Evolutionary conservation across 75 land plant species (phyloP), one percentile per base, ranked within the genome.

Genomic region (Adiantum capillusveneris): DNA sequence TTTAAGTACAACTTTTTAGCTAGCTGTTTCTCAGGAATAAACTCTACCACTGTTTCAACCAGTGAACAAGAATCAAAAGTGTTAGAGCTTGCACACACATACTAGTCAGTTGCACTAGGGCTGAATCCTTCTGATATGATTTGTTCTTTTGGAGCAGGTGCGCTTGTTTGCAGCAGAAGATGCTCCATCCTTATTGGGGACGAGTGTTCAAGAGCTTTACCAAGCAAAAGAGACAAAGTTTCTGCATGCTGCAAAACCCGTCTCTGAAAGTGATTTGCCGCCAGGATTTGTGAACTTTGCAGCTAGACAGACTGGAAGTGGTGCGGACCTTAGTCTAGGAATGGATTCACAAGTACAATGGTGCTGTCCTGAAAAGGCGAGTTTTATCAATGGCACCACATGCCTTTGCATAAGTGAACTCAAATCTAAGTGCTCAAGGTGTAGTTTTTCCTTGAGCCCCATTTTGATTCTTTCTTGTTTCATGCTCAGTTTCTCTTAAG

Each of bases 151-250:
- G n/a, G 37, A 34, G 37, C 73, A 88, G 93, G 83, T 79, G 19
- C 77, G 85, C 41, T 64, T 91, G 6, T 91, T 87, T 67, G 62
- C 77, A 39, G 81, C 88, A 34, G 97, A 91, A 44, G 97, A 91
- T 31, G 82, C 84, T 59, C 88, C 97, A 34, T 67, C 63, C 24
- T 82, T 69, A 43, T 75, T 84, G 27, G 87, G 86, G 7, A 44
- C 58, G 9, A 62, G 62, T 52, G 44, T 66, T 27, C 97, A 91
- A 78, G 97, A 84, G 31, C 80, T 72, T 31, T 75, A 87, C 9
- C 93, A 81, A 56, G 84, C 81, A 64, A 90, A 90, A 60, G 45
- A 75, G 21, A 70, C 79, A 44, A 79, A 61, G 69, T 29, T 73
- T 29, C 55, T 65, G 65, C 85, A 84, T 37, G 43, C 64, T 44